Base-by-base conservation (phyloP, 495 filamentous ascomycete species). In the Penicillium atrosanguineum region DNA sequence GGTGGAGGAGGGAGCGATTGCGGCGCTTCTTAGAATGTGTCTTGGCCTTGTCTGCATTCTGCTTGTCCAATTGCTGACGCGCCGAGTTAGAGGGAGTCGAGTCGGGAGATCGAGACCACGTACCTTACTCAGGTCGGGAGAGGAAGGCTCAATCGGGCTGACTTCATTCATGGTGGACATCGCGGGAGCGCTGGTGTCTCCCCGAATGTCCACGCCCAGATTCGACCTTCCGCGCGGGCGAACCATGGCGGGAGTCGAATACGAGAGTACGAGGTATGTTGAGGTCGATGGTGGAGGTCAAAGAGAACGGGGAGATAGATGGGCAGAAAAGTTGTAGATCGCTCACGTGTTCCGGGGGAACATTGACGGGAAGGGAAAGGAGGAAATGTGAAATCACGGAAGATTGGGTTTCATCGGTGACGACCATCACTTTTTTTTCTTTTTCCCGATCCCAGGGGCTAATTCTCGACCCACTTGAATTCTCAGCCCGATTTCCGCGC, bases 1-100 rank as follows among this genome's bases (percentile, higher is more conserved):
- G 83, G 48, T 83, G 83, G 52, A 89, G 75, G 48, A 81, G 62
- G 11, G 82, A 84, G 44, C 82, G 83, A 16, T 77, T 81, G 56
- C 74, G 78, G 56, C 79, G 74, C 37, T 76, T 70, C 57, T 80
- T 80, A 14, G 71, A 63, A 18, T 65, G 74, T n/a, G 68, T 55
- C 55, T 75, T 79, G 29, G 52, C 31, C 31, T 31, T 31, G 7
- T 31, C 28, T 31, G 28, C 28, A 31, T 66, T 16, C 18, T 50
- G 44, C 61, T 75, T 76, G 26, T 70, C 60, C 21, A 65, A 57
- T 43, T 55, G 60, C 67, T 68, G 46, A 48, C 23, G 34, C 50
- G 21, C 12, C 12, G 37, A 14, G 29, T 42, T 53, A 64, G 52
- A 62, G 51, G 36, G 29, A 48, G 43, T 31, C 26, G 50, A 23